Evolutionary conservation across 768 basidiomycete genomes (phyloP), one percentile per base, ranked within the genome.

Genomic region (Collybia sp.): DNA sequence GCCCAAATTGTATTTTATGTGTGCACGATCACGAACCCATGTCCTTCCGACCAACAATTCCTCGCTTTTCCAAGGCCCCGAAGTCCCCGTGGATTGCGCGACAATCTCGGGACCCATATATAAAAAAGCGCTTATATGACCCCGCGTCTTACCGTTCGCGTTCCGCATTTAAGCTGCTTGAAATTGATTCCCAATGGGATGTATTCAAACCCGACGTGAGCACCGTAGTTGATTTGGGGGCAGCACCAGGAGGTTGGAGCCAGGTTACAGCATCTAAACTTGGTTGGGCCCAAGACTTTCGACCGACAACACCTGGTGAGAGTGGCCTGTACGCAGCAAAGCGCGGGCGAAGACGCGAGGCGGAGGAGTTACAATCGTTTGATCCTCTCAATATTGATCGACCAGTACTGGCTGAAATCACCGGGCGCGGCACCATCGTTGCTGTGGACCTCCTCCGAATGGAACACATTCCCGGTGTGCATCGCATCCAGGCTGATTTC

Each of bases 211-310:
- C 65, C 18, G 73, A 85, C 44, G 78, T 86, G 4, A 70, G 62
- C 1, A 71, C 76, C 13, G 80, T 95, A 0, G 80, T 94, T 1
- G 94, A 96, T 63, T 77, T 96, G 16, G 94, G 95, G 12, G 89
- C 89, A 0, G 90, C 93, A 0, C 95, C 94, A 0, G 93, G 93
- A 0, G 92, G 92, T 0, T 98, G 95, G 94, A 87, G 85, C 42
- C 93, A 96, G 58, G 93, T 93, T 10, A 82, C 80, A 12, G 76
- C 80, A 0, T 71, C 70, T 30, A 75, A 78, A 46, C 59, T 89
- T n/a, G 82, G 83, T 2, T 80, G 77, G 73, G 53, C 8, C 4
- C 25, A 25, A 25, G 25, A 25, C 8, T 25, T 8, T 52, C 30
- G 48, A 55, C 19, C 33, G 10, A 5, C 32, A 12, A 12, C 33